Base-by-base conservation (phyloP, 306 rosid genomes). In the Dalbergia cultrata region DNA sequence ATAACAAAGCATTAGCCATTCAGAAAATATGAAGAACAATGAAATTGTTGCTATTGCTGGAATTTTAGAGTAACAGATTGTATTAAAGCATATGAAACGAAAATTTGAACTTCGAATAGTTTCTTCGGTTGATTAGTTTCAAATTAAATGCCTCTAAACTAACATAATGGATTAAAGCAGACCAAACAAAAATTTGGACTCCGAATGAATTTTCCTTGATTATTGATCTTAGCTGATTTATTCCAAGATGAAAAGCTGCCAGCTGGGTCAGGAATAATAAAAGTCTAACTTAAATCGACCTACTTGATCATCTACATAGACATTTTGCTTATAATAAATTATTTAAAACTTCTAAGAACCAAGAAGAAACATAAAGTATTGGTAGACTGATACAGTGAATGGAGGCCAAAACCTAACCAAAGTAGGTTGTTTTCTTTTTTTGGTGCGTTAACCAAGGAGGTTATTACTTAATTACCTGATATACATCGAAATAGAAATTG, bases 321-420 rank as follows among this genome's bases (percentile, higher is more conserved):
- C 47, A 70, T n/a, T 70, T 70, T 70, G 31, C 16, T 70, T 33
- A 8, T 65, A 11, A 39, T 9, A 1, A 37, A 65, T n/a, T 16
- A 16, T 2, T 50, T 52, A 71, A 71, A 34, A 65, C 22, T 49
- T 70, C 14, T 16, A 22, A 31, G 43, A 26, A 70, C 31, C 6
- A 60, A 34, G 17, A 71, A 34, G 7, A 34, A n/a, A 39, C 17
- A 10, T 31, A 33, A 33, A 53, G 11, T 71, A 22, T 47, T 22
- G 60, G 52, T 21, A 14, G n/a, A n/a, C 9, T 33, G 7, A 50
- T 50, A 70, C n/a, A 52, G 8, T 70, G n/a, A 31, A 52, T 70
- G 31, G 16, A 52, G 63, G 61, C 49, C 63, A 52, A 70, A 70
- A 26, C 61, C 13, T 21, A 45, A 9, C 75, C n/a, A n/a, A n/a